Evolutionary conservation across 345 rosid genomes (phyloP), one percentile per base, ranked within the genome.

Genomic region (Noccaea caerulescens): DNA sequence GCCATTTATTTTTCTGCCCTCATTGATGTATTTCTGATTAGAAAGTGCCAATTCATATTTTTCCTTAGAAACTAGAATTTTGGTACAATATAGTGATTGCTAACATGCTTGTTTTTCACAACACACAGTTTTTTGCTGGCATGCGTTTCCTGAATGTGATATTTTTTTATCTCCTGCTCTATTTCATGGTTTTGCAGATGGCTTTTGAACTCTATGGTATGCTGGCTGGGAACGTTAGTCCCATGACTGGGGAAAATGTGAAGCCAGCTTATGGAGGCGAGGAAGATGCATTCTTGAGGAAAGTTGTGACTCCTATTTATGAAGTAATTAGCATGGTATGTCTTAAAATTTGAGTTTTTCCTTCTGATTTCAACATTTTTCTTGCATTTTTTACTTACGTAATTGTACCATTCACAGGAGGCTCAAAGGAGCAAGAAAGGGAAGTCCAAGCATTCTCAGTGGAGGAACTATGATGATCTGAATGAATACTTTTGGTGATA

Each of bases 401-500:
- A 51, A 51, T 72, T 44, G n/a, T 42, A 62, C 74, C 36, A 75
- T 75, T 80, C 55, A 60, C 75, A 95, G 99, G 99, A 95, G 84
- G 89, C 99, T 60, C 82, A 84, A 77, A 83, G 87, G 81, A 90
- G 94, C 80, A 80, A 84, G 75, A 82, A 27, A 63, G 99, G 97
- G 57, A 90, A 72, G 77, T 95, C 99, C 73, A 95, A 95, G 83
- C 99, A 95, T 77, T 95, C 98, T 11, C 97, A 90, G 51, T 95
- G 99, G 99, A 92, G 99, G 76, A 95, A 95, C 68, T 95, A 95
- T 70, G 99, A 95, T 76, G 99, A 95, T 83, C 73, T 95, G 72
- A 95, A 95, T 77, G 98, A 95, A 72, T 95, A 84, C 78, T 95
- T 95, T 80, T 95, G 99, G 99, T 95, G 80, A 69, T 66, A 34